Evolutionary conservation across 441 rosid genomes (phyloP).

Genomic region (Erodium texanum): DNA sequence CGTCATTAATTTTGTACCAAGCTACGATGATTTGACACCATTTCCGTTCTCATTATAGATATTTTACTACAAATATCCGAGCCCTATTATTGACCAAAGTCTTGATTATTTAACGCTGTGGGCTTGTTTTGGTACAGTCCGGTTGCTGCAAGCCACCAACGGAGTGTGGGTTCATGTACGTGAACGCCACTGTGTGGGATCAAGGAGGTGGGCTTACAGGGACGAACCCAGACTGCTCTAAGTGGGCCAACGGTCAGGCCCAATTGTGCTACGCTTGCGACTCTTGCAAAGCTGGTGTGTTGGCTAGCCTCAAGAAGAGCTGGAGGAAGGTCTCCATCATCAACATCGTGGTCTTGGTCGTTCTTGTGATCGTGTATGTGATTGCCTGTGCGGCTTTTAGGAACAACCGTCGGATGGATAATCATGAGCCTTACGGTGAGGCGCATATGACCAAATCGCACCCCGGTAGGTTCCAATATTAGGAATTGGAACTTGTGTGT

Average conservation of each 20-base stretch:
- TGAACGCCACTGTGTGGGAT: conserved; percentile 63
- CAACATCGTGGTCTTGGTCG: conserved; percentile 60
- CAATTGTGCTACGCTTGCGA: conserved; percentile 59
- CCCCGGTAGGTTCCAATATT: conserved; percentile 54
- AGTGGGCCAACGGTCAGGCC: conserved; percentile 63
- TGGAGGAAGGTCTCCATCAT: conserved; percentile 90
- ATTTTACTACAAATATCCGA: too few species aligned
- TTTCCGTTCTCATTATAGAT: too few species aligned
- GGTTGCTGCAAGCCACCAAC: conserved; percentile 95
- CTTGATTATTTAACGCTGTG: too few species aligned
- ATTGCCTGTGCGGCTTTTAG: conserved; percentile 69
- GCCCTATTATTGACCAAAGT: too few species aligned
- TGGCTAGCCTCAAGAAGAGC: conserved; percentile 70
- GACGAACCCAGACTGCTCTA: conserved; percentile 40
- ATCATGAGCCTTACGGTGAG: conserved; percentile 60
- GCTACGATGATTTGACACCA: too few species aligned
- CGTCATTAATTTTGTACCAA: too few species aligned
- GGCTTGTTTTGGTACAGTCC: conserved; percentile 36
- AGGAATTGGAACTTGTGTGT: too few species aligned
- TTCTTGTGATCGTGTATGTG: conserved; percentile 64
- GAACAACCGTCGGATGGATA: conserved; percentile 66
- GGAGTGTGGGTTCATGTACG: conserved; percentile 54
- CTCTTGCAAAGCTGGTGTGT: conserved; percentile 88
- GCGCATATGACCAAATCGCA: conserved; percentile 69
- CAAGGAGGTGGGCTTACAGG: conserved; percentile 29